A percentile compares a stretch with the other conserved stretches of the same genome.
Conservation (phyloP, 768 basidiomycete species). For the Macrocybe gigantea region DNA sequence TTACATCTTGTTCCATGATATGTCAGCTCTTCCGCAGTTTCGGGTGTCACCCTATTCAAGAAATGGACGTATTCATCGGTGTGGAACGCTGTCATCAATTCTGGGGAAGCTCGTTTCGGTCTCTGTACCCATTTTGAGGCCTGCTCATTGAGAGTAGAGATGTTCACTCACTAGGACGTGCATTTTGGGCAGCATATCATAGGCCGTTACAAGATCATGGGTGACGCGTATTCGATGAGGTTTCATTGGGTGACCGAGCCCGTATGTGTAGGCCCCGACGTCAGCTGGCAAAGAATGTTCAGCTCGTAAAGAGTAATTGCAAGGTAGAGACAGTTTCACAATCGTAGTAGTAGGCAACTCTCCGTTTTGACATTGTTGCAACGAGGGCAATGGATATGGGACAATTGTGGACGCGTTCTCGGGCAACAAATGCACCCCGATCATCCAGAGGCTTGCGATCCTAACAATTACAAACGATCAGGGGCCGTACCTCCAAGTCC, state of each 20-base stretch:
- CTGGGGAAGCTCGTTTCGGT: constrained; percentile 63
- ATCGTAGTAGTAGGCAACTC: constrained; percentile 81
- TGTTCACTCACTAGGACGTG: constrained; percentile 70
- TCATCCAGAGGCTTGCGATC: too few relatives aligned
- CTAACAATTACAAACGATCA: too few relatives aligned
- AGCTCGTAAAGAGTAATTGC: background rate
- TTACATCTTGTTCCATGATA: constrained; percentile 81
- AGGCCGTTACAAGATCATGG: constrained; percentile 86
- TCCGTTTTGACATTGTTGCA: constrained; percentile 54
- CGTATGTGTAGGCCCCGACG: constrained; percentile 72
- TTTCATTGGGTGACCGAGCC: constrained; percentile 91
- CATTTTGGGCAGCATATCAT: constrained; percentile 93
- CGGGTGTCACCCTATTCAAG: constrained; percentile 81
- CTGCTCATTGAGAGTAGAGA: background rate
- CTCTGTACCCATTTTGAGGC: constrained; percentile 33
- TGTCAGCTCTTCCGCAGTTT: constrained; percentile 83
- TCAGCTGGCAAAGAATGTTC: constrained; percentile 41
- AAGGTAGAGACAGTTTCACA: constrained; percentile 31
- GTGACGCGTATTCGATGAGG: constrained; percentile 93
- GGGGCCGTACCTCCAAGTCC: too few relatives aligned
- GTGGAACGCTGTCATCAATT: constrained; percentile 90
- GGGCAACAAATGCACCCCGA: too few relatives aligned
- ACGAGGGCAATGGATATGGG: too few relatives aligned
- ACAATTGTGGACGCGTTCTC: too few relatives aligned
- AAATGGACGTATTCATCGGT: constrained; percentile 98